Percentiles rank a stretch among this genome's conserved stretches.
These are phyloP conservation scores for Tubosaeta brunneosetosa DNA, from an alignment of 768 basidiomycete genomes.

Conservation along the genomic window DNA sequence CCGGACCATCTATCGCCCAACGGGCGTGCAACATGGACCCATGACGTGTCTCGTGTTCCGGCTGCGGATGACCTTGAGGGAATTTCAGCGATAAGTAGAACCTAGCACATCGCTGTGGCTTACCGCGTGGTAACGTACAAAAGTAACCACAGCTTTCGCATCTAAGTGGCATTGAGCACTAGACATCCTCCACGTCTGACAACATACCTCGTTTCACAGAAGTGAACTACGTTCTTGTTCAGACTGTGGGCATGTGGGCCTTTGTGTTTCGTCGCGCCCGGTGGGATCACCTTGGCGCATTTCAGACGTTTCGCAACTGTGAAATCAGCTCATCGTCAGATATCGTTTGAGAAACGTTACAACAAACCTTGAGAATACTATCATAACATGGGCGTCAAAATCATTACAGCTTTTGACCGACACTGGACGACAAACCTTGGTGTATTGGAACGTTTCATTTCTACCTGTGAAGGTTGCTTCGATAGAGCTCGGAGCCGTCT, in stretches of 20 bases:
- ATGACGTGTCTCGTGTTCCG: too few relatives aligned
- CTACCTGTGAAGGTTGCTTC: constrained; percentile 57
- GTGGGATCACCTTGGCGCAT: constrained; percentile 44
- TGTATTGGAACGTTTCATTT: constrained; percentile 60
- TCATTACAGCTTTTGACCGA: too few relatives aligned
- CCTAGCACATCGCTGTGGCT: too few relatives aligned
- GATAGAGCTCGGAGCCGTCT: constrained; percentile 53
- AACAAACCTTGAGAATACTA: constrained; percentile 47
- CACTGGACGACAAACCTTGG: constrained; percentile 41
- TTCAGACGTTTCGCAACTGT: constrained; percentile 47
- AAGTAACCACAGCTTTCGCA: constrained; percentile 56
- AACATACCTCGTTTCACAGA: constrained; percentile 45
- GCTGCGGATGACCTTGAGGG: too few relatives aligned
- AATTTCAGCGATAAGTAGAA: too few relatives aligned
- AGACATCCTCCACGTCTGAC: too few relatives aligned
- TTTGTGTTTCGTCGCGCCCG: constrained; percentile 38
- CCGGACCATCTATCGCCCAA: constrained; percentile 54
- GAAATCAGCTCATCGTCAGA: fast-evolving
- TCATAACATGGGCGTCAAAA: background rate
- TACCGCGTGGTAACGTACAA: constrained; percentile 48
- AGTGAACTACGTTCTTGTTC: constrained; percentile 46
- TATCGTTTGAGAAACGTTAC: too few relatives aligned
- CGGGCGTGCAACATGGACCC: constrained; percentile 57
- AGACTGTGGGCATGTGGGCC: constrained; percentile 48
- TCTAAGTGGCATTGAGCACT: constrained; percentile 29